Evolutionary conservation across 2,329 filamentous ascomycete genomes (phyloP).

Genomic region (Chrysosphaeria jannelii): DNA sequence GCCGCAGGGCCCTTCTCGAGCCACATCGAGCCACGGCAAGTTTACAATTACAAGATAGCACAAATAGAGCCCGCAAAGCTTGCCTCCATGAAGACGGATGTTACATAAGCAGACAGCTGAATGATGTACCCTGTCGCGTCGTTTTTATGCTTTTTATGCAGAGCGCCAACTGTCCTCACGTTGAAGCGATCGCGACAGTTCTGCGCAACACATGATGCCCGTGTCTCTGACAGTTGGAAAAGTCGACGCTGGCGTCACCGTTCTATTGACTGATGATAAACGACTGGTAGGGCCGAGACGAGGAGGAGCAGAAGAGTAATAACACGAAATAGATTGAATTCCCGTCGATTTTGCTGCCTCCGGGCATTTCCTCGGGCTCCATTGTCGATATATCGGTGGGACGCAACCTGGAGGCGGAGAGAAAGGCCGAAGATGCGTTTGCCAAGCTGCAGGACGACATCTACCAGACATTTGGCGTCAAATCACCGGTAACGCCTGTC

Average conservation of each 20-base stretch:
- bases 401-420: conserved; percentile 58
- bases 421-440: conserved; percentile 45
- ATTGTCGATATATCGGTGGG: conserved; percentile 94
- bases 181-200: too few species aligned
- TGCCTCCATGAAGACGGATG: too few species aligned
- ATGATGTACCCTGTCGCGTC: too few species aligned
- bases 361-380: conserved; percentile 80
- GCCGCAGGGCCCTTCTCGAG: too few species aligned
- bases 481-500: conserved; percentile 43
- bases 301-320: not conserved
- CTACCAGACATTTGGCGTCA: conserved; percentile 56
- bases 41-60: too few species aligned
- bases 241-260: conserved; percentile 93
- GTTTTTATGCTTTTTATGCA: too few species aligned
- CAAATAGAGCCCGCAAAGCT: too few species aligned
- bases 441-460: conserved; percentile 68
- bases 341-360: conserved; percentile 82
- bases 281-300: conserved; percentile 36
- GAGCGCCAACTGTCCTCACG: too few species aligned
- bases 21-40: too few species aligned
- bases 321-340: conserved; percentile 69
- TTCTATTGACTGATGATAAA: conserved; percentile 89
- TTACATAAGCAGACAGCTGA: too few species aligned
- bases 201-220: conserved; percentile 43
- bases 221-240: conserved; percentile 97